These are phyloP conservation scores for Coemansia sp. DNA, from an alignment of 192 early-diverging fungal species.

Conservation along the genomic window DNA sequence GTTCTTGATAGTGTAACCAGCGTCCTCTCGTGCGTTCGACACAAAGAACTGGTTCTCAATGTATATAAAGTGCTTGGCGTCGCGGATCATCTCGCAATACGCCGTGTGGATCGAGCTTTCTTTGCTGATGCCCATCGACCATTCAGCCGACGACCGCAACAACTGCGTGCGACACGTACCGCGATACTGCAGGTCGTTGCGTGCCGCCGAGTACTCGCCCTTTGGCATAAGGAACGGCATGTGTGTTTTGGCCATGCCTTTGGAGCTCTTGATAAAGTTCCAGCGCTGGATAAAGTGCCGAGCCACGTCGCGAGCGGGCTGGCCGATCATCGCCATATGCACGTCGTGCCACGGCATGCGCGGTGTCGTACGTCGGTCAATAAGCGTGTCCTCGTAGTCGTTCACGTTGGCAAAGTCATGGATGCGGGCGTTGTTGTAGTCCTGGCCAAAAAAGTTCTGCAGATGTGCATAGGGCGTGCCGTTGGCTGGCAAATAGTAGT, in stretches of 20 bases:
- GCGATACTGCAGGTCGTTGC: constrained; percentile 57
- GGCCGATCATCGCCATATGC: constrained; percentile 72
- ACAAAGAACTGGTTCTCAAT: constrained; percentile 94
- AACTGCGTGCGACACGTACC: constrained; percentile 65
- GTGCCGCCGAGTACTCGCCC: constrained; percentile 59
- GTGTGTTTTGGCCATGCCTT: constrained; percentile 55
- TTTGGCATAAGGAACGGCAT: constrained; percentile 68
- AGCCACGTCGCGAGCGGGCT: constrained; percentile 74
- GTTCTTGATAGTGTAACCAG: constrained; percentile 71
- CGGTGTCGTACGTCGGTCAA: constrained; percentile 54
- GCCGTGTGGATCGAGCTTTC: constrained; percentile 80
- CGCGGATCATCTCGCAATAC: constrained; percentile 67
- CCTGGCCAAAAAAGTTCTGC: constrained; percentile 68
- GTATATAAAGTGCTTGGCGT: constrained; percentile 79
- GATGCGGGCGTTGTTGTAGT: constrained; percentile 83
- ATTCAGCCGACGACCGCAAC: constrained; percentile 63
- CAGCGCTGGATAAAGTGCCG: constrained; percentile 84
- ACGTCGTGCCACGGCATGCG: constrained; percentile 93
- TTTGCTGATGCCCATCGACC: constrained; percentile 62
- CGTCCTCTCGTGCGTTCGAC: constrained; percentile 48
- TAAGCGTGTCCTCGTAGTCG: constrained; percentile 51
- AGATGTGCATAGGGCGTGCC: constrained; percentile 41
- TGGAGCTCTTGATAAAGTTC: constrained; percentile 81
- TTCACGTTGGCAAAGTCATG: constrained; percentile 68
- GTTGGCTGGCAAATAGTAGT: constrained; percentile 58